Evolutionary conservation across 805 yeast genomes (phyloP), one percentile per base, ranked within the genome.

Genomic region (Kazachstania kunashirensis): DNA sequence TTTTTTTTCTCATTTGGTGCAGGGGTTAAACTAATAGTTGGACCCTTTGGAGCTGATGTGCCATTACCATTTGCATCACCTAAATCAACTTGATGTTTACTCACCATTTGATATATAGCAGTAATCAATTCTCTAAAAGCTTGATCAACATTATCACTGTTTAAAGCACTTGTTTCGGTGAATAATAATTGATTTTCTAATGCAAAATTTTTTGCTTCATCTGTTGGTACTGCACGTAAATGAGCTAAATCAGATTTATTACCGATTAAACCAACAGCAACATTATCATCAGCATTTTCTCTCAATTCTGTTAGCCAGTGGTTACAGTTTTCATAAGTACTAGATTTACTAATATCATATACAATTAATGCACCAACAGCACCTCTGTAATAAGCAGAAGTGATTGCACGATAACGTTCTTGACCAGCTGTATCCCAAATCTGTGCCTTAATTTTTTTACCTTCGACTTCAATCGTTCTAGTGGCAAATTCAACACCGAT

Each of bases 401-500:
- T 92, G 61, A 89, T 89, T 31, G 98, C 97, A 52, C 98, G 77
- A 68, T 92, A 89, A 61, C 98, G 77, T 63, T 89, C 98, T 67
- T 89, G 98, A 43, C 98, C 98, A 2, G 98, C 98, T 25, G 98
- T 89, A 63, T 89, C 98, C 98, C 98, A 89, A 49, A 86, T 80
- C 63, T 85, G 94, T 4, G 94, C 89, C 60, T 84, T 84, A 49
- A 84, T 80, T 57, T 84, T 66, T 54, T 81, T 82, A 29, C 85
- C 86, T 47, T 82, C 89, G 44, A 83, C 78, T 52, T 82, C 89
- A 39, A 92, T 77, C 3, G 96, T 88, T 60, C 96, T 74, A 16
- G 97, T 92, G 30, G 97, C 97, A 66, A 89, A 89, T 63, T 92
- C 98, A 35, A 92, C 98, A 33, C 98, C 98, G 56, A 89, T 89